A percentile compares a stretch with the other conserved stretches of the same genome.
Conservation (phyloP, 2,329 filamentous ascomycete species). For the Penicillium sp. region DNA sequence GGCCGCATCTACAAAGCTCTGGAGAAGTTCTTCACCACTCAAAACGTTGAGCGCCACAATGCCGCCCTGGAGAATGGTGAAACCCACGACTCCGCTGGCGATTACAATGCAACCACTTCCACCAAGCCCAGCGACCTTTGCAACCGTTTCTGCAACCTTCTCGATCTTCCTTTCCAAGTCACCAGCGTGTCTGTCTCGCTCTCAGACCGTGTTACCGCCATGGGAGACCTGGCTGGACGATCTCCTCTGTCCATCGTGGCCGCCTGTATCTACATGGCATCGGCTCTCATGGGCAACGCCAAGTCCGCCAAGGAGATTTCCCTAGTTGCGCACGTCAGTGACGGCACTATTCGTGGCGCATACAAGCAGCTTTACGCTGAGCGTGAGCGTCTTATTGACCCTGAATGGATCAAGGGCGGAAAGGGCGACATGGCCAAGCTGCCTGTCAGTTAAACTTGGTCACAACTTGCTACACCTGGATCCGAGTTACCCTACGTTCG, state of each 20-base stretch:
- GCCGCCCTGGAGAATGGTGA: conserved; percentile 54
- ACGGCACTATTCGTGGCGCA: conserved; percentile 93
- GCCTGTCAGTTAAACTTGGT: conserved; percentile 51
- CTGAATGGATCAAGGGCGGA: conserved; percentile 72
- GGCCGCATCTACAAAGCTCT: conserved; percentile 92
- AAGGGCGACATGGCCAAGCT: conserved; percentile 71
- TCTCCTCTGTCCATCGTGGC: conserved; percentile 93
- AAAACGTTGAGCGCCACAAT: conserved; percentile 62
- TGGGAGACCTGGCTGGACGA: conserved; percentile 83
- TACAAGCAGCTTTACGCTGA: conserved; percentile 85
- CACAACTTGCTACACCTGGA: neutral
- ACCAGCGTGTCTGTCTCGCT: conserved; percentile 79
- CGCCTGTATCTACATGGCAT: conserved; percentile 95
- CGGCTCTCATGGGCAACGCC: conserved; percentile 77
- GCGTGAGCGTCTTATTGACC: conserved; percentile 71
- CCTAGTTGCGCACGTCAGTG: conserved; percentile 81
- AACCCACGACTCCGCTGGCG: conserved; percentile 53
- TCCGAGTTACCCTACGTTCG: neutral
- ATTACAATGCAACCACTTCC: conserved; percentile 72
- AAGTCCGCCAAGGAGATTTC: conserved; percentile 87
- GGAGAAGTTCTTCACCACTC: conserved; percentile 80
- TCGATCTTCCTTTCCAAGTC: conserved; percentile 73
- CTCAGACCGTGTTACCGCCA: conserved; percentile 73
- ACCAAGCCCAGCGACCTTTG: conserved; percentile 84
- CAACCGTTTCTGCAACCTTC: conserved; percentile 83